These are phyloP conservation scores for Plasmopara viticola DNA, from an alignment of 352 stramenopile genomes.

Conservation along the genomic window DNA sequence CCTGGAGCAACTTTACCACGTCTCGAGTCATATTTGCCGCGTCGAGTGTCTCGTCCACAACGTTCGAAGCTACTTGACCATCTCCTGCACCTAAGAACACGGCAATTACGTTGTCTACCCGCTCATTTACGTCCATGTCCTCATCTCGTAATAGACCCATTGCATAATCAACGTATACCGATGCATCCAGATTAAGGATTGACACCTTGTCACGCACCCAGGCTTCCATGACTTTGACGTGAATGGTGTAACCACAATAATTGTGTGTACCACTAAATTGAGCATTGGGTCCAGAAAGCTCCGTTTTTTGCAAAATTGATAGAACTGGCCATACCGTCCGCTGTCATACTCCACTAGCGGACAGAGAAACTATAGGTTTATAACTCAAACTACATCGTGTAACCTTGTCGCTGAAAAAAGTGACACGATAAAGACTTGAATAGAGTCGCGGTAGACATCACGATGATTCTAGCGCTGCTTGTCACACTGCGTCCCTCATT, in stretches of 20 bases:
- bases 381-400: too few species aligned
- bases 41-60: conserved; percentile 36
- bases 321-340: not conserved
- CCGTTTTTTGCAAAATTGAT: not conserved
- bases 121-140: conserved; percentile 62
- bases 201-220: conserved; percentile 59
- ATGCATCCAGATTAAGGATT: conserved; percentile 46
- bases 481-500: too few species aligned
- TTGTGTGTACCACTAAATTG: too few species aligned
- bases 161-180: conserved; percentile 79
- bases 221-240: conserved; percentile 32
- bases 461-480: too few species aligned
- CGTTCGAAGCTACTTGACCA: conserved; percentile 34
- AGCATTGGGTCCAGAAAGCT: not conserved
- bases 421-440: too few species aligned
- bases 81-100: conserved; percentile 59
- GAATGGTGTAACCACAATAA: not conserved
- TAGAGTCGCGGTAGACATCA: too few species aligned
- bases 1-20: conserved; percentile 38
- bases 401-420: too few species aligned
- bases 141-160: conserved; percentile 62
- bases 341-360: too few species aligned
- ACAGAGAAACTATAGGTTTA: too few species aligned
- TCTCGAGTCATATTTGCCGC: conserved; percentile 40
- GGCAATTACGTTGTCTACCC: conserved; percentile 52